A percentile compares a stretch with the other conserved stretches of the same genome.
Evolutionary conservation across 2,329 filamentous ascomycete species (phyloP).

Genomic region (Byssochlamys sp.): DNA sequence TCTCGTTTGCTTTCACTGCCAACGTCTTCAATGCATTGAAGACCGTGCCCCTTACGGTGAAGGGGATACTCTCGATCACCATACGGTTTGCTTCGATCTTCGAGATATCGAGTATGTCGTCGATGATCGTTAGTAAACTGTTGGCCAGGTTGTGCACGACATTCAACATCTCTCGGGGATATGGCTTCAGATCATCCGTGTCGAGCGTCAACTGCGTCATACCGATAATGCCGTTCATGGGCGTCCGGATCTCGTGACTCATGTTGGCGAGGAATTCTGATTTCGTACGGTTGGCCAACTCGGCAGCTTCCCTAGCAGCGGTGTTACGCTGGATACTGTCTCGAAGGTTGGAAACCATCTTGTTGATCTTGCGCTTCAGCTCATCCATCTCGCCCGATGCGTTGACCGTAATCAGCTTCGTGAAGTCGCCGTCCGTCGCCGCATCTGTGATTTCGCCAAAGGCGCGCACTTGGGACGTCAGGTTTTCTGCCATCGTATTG

Average conservation of each 20-base stretch:
- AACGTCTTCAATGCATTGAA: conserved; percentile 95
- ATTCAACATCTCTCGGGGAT: conserved; percentile 90
- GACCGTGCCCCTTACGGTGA: conserved; percentile 79
- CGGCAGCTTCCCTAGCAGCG: conserved; percentile 80
- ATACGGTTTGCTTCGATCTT: conserved; percentile 85
- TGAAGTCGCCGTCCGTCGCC: conserved; percentile 89
- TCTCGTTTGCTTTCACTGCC: conserved; percentile 89
- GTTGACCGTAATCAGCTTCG: conserved; percentile 85
- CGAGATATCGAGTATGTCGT: conserved; percentile 58
- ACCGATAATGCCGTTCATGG: conserved; percentile 91
- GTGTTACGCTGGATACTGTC: conserved; percentile 94
- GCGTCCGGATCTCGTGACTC: conserved; percentile 92
- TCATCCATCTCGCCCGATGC: conserved; percentile 96
- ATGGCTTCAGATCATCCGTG: conserved; percentile 79
- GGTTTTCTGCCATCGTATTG: conserved; percentile 74
- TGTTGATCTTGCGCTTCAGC: conserved; percentile 92
- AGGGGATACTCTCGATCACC: conserved; percentile 92
- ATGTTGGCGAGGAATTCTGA: conserved; percentile 95
- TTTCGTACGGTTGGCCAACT: conserved; percentile 90
- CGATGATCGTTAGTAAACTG: conserved; percentile 86
- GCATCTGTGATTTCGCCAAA: conserved; percentile 94
- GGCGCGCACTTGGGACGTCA: conserved; percentile 87
- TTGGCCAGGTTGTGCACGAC: conserved; percentile 92
- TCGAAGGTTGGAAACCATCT: conserved; percentile 87
- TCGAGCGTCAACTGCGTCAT: conserved; percentile 92